phyloP scores from a whole-genome alignment of 495 filamentous ascomycete species.

The Trichoderma erinaceum region DNA sequence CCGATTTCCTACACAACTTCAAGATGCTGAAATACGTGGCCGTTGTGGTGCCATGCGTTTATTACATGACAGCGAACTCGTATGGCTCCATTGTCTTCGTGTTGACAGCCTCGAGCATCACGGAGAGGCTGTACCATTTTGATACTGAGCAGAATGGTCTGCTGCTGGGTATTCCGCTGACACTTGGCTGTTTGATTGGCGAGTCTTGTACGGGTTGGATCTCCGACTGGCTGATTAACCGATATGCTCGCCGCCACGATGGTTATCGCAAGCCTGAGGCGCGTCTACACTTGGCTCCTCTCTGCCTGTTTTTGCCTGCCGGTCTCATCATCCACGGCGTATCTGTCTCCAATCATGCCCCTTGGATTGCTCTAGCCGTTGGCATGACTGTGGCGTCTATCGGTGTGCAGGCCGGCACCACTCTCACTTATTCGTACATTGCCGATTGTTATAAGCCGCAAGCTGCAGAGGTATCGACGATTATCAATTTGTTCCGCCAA shows the following conservation, averaged over 20 bases:
- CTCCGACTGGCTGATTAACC: constrained; percentile 23
- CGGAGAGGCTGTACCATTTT: constrained; percentile 22
- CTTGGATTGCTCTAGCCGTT: constrained; percentile 22
- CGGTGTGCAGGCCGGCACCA: constrained; percentile 32
- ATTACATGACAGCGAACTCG: constrained; percentile 26
- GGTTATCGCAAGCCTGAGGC: constrained; percentile 25
- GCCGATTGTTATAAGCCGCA: constrained; percentile 38
- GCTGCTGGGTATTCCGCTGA: constrained; percentile 22
- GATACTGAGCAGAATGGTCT: constrained; percentile 23
- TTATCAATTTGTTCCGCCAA: constrained; percentile 18
- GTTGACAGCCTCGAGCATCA: constrained; percentile 24
- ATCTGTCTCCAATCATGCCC: constrained; percentile 7
- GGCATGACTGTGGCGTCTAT: constrained; percentile 32
- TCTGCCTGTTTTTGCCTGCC: constrained; percentile 26
- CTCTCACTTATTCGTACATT: constrained; percentile 30
- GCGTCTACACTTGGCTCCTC: constrained; percentile 24
- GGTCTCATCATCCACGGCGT: constrained; percentile 22
- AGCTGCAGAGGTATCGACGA: constrained; percentile 17
- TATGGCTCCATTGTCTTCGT: constrained; percentile 28
- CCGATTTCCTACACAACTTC: constrained; percentile 26
- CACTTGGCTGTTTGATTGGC: constrained; percentile 26
- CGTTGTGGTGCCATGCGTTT: constrained; percentile 25
- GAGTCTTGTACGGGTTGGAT: constrained; percentile 25
- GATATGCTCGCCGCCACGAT: constrained; percentile 18
- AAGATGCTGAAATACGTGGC: constrained; percentile 28